Percentiles rank a stretch among this genome's conserved stretches.
These are phyloP conservation scores for Lolium perenne DNA, from an alignment of 176 grass and related monocot genomes.

Conservation along the genomic window DNA sequence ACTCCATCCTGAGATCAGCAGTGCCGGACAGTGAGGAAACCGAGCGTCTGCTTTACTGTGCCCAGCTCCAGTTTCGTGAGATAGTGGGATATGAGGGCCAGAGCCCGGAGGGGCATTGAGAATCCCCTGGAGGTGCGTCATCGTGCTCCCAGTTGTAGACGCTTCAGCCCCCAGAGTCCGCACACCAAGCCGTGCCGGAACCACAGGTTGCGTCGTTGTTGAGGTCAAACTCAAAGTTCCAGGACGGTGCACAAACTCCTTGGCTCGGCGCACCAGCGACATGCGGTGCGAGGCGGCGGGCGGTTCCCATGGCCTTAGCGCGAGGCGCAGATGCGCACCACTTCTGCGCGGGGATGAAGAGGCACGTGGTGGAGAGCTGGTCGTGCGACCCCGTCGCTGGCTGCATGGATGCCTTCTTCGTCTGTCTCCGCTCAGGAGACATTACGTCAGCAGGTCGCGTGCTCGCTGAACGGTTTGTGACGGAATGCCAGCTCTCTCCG, in stretches of 20 bases:
- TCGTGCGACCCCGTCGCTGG: too few relatives aligned
- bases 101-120: not conserved
- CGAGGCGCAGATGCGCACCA: not conserved
- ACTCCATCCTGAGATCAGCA: too few relatives aligned
- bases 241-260: too few relatives aligned
- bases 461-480: not conserved
- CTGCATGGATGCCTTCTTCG: not conserved
- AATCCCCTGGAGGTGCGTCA: not conserved
- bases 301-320: too few relatives aligned
- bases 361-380: not conserved
- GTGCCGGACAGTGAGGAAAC: too few relatives aligned
- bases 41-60: too few relatives aligned
- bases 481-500: too few relatives aligned
- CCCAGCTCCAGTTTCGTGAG: too few relatives aligned
- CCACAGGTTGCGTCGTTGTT: not conserved
- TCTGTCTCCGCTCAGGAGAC: not conserved
- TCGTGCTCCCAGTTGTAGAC: not conserved
- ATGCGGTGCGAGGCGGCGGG: too few relatives aligned
- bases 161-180: not conserved
- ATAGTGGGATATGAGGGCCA: too few relatives aligned
- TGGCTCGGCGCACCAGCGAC: too few relatives aligned
- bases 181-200: conserved; percentile 25
- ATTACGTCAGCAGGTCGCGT: not conserved
- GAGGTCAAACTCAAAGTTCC: conserved; percentile 20
- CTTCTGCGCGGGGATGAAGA: not conserved